Conservation (phyloP, 352 stramenopile genomes). For the Plasmopara halstedii region DNA sequence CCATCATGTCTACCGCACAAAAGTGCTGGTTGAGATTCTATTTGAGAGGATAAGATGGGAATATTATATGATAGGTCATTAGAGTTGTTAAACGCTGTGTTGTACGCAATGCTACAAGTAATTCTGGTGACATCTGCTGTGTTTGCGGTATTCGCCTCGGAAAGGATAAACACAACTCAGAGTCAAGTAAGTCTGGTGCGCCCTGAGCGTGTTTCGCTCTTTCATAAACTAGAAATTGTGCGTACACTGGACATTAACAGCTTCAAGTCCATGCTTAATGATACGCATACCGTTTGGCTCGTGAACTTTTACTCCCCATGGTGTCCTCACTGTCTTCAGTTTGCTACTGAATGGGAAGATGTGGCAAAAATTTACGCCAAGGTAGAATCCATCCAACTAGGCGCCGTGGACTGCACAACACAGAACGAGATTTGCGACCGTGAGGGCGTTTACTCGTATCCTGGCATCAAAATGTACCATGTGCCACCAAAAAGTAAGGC, state of each 20-base stretch:
- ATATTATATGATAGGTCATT: too few species aligned
- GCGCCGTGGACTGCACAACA: conserved; percentile 62
- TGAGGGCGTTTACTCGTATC: conserved; percentile 55
- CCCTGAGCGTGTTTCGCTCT: conserved; percentile 10
- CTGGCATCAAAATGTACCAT: conserved; percentile 59
- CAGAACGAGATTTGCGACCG: conserved; percentile 39
- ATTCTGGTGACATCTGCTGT: conserved; percentile 3
- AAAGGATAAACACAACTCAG: neutral
- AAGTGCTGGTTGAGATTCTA: too few species aligned
- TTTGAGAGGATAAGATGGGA: too few species aligned
- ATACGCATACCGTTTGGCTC: conserved; percentile 49
- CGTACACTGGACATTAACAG: conserved; percentile 19
- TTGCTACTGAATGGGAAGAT: conserved; percentile 56
- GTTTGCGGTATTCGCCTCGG: conserved; percentile 1
- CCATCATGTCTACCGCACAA: too few species aligned
- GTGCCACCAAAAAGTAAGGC: conserved; percentile 25
- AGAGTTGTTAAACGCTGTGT: too few species aligned
- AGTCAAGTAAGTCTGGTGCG: conserved; percentile 1
- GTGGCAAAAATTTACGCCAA: conserved; percentile 45
- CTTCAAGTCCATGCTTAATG: conserved; percentile 36
- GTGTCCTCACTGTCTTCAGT: conserved; percentile 70
- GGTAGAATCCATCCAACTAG: conserved; percentile 38
- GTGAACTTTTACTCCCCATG: conserved; percentile 78
- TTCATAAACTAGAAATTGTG: conserved; percentile 11
- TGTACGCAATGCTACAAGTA: neutral